phyloP scores from a whole-genome alignment of 495 filamentous ascomycete genomes.

The Extremus antarcticus region DNA sequence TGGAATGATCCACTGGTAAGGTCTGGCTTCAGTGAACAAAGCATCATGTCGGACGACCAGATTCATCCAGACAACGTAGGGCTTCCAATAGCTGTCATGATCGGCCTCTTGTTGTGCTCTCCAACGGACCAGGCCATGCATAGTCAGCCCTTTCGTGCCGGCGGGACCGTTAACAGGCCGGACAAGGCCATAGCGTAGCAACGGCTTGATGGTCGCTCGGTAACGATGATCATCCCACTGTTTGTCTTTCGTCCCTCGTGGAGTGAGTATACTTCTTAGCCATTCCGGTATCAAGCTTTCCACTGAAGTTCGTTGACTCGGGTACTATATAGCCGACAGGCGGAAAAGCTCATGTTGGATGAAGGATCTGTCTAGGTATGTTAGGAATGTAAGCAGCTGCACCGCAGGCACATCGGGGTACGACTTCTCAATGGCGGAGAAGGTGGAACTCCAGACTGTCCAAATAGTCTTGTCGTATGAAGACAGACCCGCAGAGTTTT shows the following conservation, averaged over 20 bases:
- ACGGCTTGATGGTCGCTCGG: neutral
- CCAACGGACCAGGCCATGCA: neutral
- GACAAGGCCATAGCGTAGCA: neutral
- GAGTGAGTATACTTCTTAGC: neutral
- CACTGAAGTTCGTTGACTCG: neutral
- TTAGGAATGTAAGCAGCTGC: neutral
- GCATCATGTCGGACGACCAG: neutral
- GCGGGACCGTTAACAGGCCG: neutral
- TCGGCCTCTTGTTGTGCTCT: neutral
- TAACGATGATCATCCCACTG: neutral
- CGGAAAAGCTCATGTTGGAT: neutral
- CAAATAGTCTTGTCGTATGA: neutral
- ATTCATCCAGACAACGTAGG: neutral
- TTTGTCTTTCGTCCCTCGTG: neutral
- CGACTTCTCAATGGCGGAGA: neutral
- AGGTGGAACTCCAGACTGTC: neutral
- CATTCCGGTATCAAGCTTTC: neutral
- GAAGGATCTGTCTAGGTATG: neutral
- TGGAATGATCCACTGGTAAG: neutral
- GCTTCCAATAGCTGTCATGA: neutral
- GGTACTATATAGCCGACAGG: neutral
- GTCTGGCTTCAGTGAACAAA: neutral
- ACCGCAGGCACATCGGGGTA: neutral
- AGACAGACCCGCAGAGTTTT: neutral
- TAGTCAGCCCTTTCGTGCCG: neutral